A percentile compares a stretch with the other conserved stretches of the same genome.
These are phyloP conservation scores for Suillus clintonianus DNA, from an alignment of 768 basidiomycete genomes.

Conservation along the genomic window DNA sequence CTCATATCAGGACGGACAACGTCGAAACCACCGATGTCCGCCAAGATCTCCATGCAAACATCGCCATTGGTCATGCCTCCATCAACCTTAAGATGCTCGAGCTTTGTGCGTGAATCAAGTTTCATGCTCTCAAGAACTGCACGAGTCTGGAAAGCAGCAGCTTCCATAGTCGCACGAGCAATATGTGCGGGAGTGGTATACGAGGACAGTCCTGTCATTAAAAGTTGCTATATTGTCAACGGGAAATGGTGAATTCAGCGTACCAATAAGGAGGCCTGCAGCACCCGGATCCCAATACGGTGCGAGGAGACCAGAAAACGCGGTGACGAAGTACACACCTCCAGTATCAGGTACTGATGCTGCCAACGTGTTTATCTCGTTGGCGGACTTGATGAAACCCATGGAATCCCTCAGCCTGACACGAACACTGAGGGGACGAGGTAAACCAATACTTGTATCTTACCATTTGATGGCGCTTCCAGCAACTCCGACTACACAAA, in stretches of 20 bases:
- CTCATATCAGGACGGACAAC: constrained; percentile 95
- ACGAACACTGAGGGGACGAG: neutral
- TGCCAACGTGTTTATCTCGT: constrained; percentile 85
- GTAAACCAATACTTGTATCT: constrained; percentile 8
- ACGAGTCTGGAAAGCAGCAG: constrained; percentile 93
- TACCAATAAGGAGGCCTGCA: constrained; percentile 81
- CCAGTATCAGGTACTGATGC: constrained; percentile 75
- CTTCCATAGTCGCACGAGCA: constrained; percentile 92
- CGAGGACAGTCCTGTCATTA: constrained; percentile 63
- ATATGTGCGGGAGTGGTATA: constrained; percentile 93
- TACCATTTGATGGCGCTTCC: constrained; percentile 94
- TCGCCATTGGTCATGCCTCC: constrained; percentile 99
- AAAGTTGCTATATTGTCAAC: neutral
- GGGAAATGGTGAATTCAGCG: constrained; percentile 7
- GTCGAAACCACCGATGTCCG: constrained; percentile 88
- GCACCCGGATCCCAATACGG: constrained; percentile 98
- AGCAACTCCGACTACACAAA: constrained; percentile 77
- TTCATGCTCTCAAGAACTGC: constrained; percentile 97
- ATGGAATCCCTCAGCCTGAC: constrained; percentile 86
- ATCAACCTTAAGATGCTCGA: constrained; percentile 91
- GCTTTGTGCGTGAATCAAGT: constrained; percentile 76
- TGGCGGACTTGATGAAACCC: constrained; percentile 74
- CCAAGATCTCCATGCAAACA: constrained; percentile 81
- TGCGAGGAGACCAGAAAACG: constrained; percentile 93
- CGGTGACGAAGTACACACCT: constrained; percentile 95